Base-by-base conservation (phyloP, 495 filamentous ascomycete species). In the Podospora conica region DNA sequence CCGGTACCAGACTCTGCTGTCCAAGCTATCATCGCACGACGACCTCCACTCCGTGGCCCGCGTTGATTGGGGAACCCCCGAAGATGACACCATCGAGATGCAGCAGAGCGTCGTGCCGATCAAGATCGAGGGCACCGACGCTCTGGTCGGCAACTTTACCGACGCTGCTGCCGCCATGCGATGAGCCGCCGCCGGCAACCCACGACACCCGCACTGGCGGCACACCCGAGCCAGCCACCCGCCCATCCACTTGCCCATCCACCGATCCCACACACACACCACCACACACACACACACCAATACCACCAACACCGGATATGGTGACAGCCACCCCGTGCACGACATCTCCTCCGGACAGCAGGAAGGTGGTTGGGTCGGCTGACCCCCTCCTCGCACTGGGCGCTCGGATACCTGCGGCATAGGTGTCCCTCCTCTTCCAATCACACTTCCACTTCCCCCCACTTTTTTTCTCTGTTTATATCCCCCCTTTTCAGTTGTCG, bases 1-100 rank as follows among this genome's bases (percentile, higher is more conserved):
- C 27, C 82, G 79, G 12, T 86, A 84, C 68, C 82, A 84, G 55
- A 79, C 77, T 58, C 78, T 86, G 61, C 75, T 86, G 53, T 80
- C 83, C 31, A 85, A 84, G 65, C 74, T 82, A 6, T 76, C 76
- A 15, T 73, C 75, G 20, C 73, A 80, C 58, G 78, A 80, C 10
- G 78, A 77, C 57, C 56, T 70, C 59, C 65, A 65, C 18, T 66
- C 78, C 69, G 76, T 74, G 59, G 75, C 75, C 12, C 69, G 78
- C 71, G 74, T 82, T 72, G 77, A 80, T 67, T 79, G 80, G 81
- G 75, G 81, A 48, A 63, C 78, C 12, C 75, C 72, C 57, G 77
- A 82, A n/a, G 80, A 84, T 31, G 78, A 82, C 61, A 76, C 70
- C 61, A 73, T 76, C 54, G 80, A 81, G 65, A 67, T 81, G 72